Percentiles rank a stretch among this genome's conserved stretches.
phyloP scores from a whole-genome alignment of 148 eudicot genomes.

The Cornus kousa region DNA sequence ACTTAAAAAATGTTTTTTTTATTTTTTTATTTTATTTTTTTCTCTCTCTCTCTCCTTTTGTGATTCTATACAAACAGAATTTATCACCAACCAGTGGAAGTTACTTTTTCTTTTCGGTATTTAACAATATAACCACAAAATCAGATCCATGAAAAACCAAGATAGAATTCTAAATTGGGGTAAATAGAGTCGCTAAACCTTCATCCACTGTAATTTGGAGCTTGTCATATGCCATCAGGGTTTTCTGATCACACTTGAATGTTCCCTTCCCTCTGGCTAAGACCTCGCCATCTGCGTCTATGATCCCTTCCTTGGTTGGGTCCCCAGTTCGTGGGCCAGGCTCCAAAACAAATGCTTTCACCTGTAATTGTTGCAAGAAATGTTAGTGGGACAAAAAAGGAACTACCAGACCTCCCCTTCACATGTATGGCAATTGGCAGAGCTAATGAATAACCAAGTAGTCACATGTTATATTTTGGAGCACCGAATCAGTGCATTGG shows the following conservation, averaged over 20 bases:
- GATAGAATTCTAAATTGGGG: slow-evolving; percentile 38
- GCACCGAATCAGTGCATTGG: too few relatives aligned
- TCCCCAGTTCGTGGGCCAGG: slow-evolving; percentile 63
- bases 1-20: not conserved
- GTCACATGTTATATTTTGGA: too few relatives aligned
- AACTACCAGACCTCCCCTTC: not conserved
- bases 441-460: not conserved
- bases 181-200: slow-evolving; percentile 76
- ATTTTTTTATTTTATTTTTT: too few relatives aligned
- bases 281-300: slow-evolving; percentile 93
- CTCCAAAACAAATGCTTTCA: slow-evolving; percentile 75
- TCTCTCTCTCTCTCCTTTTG: not conserved
- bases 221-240: slow-evolving; percentile 68
- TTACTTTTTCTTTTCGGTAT: not conserved
- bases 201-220: slow-evolving; percentile 71
- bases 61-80: slow-evolving; percentile 11
- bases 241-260: slow-evolving; percentile 48
- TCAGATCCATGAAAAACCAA: not conserved
- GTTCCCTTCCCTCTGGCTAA: slow-evolving; percentile 84
- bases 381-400: not conserved
- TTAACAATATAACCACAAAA: not conserved
- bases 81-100: not conserved
- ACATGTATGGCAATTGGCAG: not conserved
- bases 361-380: slow-evolving; percentile 38
- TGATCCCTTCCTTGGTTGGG: slow-evolving; percentile 70